Conservation (phyloP, 352 stramenopile species). For the Globisporangium cederbergense region DNA sequence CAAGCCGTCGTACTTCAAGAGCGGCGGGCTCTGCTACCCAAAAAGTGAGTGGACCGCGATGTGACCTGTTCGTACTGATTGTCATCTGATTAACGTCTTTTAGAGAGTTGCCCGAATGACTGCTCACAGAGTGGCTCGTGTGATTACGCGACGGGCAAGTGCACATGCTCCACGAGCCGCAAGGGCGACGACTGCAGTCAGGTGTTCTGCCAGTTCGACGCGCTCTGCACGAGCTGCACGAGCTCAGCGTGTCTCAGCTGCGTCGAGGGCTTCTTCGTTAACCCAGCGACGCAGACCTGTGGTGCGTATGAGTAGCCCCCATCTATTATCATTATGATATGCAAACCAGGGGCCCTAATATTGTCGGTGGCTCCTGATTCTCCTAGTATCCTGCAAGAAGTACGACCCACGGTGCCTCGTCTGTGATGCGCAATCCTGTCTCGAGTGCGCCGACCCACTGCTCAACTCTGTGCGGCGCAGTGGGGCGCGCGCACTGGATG, state of each 20-base stretch:
- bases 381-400: conserved; percentile 66
- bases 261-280: conserved; percentile 83
- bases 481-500: conserved; percentile 63
- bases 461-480: conserved; percentile 91
- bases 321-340: too few species aligned
- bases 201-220: conserved; percentile 67
- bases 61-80: background rate
- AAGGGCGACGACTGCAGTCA: conserved; percentile 81
- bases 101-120: conserved; percentile 84
- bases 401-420: conserved; percentile 91
- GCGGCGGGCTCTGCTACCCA: conserved; percentile 84
- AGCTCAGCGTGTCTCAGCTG: conserved; percentile 79
- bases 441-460: conserved; percentile 88
- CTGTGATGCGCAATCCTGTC: conserved; percentile 75
- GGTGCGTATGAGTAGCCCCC: conserved; percentile 20
- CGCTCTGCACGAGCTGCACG: conserved; percentile 87
- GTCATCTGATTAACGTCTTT: background rate
- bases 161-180: conserved; percentile 68
- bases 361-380: background rate
- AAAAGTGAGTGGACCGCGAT: conserved; percentile 51
- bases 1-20: conserved; percentile 82
- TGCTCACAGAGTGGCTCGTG: conserved; percentile 87
- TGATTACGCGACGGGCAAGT: conserved; percentile 87
- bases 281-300: conserved; percentile 61
- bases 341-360: too few species aligned